Evolutionary conservation across 257 asterid genomes (phyloP).

Genomic region (Forsythia viridissima): DNA sequence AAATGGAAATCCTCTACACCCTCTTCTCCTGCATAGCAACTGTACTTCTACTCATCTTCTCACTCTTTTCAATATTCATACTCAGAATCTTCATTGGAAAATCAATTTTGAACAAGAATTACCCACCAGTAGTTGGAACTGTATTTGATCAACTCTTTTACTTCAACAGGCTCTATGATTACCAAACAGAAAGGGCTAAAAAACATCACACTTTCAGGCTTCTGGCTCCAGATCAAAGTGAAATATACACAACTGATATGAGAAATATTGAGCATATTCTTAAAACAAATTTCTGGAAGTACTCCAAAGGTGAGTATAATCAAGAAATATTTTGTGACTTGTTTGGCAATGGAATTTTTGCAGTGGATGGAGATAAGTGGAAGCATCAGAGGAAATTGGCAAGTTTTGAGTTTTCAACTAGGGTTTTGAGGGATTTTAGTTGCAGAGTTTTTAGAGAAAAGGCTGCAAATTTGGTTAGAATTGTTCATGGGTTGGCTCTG

Average conservation of each 20-base stretch:
- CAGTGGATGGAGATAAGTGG: conserved; percentile 81
- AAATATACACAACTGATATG: conserved; percentile 56
- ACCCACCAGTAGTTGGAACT: conserved; percentile 68
- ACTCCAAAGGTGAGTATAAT: conserved; percentile 49
- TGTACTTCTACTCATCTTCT: conserved; percentile 17
- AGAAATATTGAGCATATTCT: conserved; percentile 58
- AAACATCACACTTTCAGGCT: conserved; percentile 45
- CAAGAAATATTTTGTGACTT: conserved; percentile 47
- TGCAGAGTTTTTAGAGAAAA: conserved; percentile 60
- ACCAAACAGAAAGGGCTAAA: conserved; percentile 42
- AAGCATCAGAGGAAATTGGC: conserved; percentile 69
- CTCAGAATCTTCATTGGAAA: conserved; percentile 45
- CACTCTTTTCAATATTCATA: conserved; percentile 30
- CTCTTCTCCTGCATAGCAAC: conserved; percentile 24
- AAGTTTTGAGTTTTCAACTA: conserved; percentile 72
- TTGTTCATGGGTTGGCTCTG: conserved; percentile 29
- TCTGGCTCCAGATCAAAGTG: conserved; percentile 53
- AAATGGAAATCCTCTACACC: conserved; percentile 38
- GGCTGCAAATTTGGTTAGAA: conserved; percentile 45
- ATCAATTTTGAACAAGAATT: conserved; percentile 41
- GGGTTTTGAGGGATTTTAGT: conserved; percentile 70
- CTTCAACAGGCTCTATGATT: conserved; percentile 54
- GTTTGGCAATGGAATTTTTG: conserved; percentile 70
- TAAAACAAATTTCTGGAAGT: conserved; percentile 53
- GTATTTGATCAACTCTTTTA: conserved; percentile 60